Evolutionary conservation across 139 green algal genomes (phyloP), one percentile per base, ranked within the genome.

Genomic region (Coelastrella sp.): DNA sequence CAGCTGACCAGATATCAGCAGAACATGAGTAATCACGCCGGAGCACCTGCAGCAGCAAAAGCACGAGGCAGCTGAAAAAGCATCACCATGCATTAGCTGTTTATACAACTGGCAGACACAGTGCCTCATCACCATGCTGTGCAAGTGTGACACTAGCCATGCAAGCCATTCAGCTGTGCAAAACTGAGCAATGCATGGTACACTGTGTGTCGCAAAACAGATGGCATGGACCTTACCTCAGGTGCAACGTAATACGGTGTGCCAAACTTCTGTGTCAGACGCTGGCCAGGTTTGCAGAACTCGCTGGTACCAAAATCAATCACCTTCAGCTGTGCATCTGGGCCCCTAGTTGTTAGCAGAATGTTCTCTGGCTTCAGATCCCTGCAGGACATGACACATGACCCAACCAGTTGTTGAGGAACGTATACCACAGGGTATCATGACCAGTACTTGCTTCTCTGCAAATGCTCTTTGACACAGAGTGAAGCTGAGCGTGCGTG

Each of bases 161-260:
- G n/a, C n/a, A n/a, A n/a, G n/a, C n/a, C n/a, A n/a, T n/a, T n/a
- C n/a, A n/a, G n/a, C n/a, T n/a, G n/a, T n/a, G n/a, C n/a, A n/a
- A n/a, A n/a, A n/a, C n/a, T n/a, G n/a, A n/a, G n/a, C n/a, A n/a
- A n/a, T n/a, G n/a, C n/a, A n/a, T n/a, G n/a, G n/a, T n/a, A n/a
- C n/a, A n/a, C 45, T 57, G 45, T 75, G n/a, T 25, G 35, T 48
- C 2, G 66, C 27, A n/a, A 6, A 17, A 43, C 35, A 64, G 2
- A n/a, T 9, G 6, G 7, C 30, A 5, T 34, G 21, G 35, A 57
- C 7, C 78, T 34, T 35, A 95, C 94, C 64, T 90, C 88, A 5
- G 85, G 87, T 2, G 75, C 74, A 25, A 99, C 94, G 85, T 99
- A 99, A 88, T 98, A 99, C 35, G 97, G 95, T 37, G 85, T 92